Conservation (phyloP, 371 early-diverging fungal species). For the Mortierella sp. region DNA sequence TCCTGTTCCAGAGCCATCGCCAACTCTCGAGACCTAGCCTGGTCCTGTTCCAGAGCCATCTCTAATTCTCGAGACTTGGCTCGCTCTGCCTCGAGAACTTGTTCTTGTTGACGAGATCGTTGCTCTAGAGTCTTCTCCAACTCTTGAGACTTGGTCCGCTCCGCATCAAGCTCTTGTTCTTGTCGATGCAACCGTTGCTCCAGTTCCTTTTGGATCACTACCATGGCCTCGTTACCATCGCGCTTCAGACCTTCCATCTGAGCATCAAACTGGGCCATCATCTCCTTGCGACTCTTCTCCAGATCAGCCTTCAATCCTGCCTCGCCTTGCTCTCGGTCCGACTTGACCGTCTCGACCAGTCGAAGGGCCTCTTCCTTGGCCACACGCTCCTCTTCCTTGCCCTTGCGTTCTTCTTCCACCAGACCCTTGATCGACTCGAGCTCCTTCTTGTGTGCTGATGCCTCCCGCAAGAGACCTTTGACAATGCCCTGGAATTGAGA, state of each 20-base stretch:
- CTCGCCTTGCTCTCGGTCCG: slow-evolving; percentile 12
- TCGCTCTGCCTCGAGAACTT: slow-evolving; percentile 18
- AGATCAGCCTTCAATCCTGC: slow-evolving; percentile 9
- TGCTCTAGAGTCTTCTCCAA: too few relatives aligned
- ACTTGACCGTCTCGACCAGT: slow-evolving; percentile 4
- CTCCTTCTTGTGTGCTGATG: slow-evolving; percentile 42
- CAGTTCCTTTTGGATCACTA: slow-evolving; percentile 30
- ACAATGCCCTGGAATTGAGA: slow-evolving; percentile 53
- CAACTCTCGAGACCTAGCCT: slow-evolving; percentile 17
- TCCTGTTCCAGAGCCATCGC: neutral
- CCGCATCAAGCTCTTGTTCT: neutral
- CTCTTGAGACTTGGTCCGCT: neutral
- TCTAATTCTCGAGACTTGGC: slow-evolving; percentile 20
- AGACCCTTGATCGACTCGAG: slow-evolving; percentile 9
- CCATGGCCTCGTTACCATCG: slow-evolving; percentile 27
- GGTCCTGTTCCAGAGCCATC: slow-evolving; percentile 11
- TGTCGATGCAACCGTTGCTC: slow-evolving; percentile 14
- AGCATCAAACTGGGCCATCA: slow-evolving; percentile 6
- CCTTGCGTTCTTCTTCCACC: slow-evolving; percentile 24
- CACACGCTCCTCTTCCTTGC: slow-evolving; percentile 19
- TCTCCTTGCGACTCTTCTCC: slow-evolving; percentile 19
- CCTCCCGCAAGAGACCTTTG: slow-evolving; percentile 46
- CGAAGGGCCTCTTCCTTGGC: slow-evolving; percentile 11
- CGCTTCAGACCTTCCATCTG: slow-evolving; percentile 26
- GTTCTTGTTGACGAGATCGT: too few relatives aligned